Conservation (phyloP, 2,329 filamentous ascomycete genomes). For the Hymenoscyphus albidus region DNA sequence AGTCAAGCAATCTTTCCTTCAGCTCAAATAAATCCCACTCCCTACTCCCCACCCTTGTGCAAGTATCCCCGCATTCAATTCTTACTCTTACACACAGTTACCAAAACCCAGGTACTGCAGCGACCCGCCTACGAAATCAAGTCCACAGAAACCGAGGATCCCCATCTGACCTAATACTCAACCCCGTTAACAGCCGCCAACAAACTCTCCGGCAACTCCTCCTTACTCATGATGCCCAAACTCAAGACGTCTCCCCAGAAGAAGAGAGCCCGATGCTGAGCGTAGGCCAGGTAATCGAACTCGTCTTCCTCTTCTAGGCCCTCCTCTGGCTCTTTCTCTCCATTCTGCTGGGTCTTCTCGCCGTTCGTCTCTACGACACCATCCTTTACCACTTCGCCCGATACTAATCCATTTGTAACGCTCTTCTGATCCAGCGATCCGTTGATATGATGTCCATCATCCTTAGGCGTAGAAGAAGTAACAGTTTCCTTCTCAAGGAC, state of each 20-base stretch:
- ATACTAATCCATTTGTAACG: neutral
- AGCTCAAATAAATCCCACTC: too few relatives aligned
- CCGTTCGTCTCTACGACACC: neutral
- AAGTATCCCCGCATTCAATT: too few relatives aligned
- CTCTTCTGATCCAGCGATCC: neutral
- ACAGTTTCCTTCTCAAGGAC: too few relatives aligned
- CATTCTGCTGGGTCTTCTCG: neutral
- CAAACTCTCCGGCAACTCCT: constrained; percentile 72
- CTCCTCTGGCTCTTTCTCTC: constrained; percentile 20
- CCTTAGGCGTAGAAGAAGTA: neutral
- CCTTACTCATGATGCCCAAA: constrained; percentile 68
- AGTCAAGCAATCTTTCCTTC: too few relatives aligned
- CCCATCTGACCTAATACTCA: constrained; percentile 46
- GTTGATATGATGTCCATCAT: neutral
- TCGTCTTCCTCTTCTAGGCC: constrained; percentile 53
- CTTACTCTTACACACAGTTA: neutral
- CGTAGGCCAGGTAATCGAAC: constrained; percentile 91
- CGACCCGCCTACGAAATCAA: neutral
- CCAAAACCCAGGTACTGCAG: neutral
- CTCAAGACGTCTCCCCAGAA: constrained; percentile 89
- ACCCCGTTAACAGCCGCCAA: constrained; percentile 64
- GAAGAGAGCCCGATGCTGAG: constrained; percentile 85
- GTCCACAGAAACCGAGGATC: neutral
- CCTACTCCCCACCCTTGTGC: too few relatives aligned
- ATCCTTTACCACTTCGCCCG: neutral